Base-by-base conservation (phyloP, 2,329 filamentous ascomycete genomes). In the Cercospora sp. region DNA sequence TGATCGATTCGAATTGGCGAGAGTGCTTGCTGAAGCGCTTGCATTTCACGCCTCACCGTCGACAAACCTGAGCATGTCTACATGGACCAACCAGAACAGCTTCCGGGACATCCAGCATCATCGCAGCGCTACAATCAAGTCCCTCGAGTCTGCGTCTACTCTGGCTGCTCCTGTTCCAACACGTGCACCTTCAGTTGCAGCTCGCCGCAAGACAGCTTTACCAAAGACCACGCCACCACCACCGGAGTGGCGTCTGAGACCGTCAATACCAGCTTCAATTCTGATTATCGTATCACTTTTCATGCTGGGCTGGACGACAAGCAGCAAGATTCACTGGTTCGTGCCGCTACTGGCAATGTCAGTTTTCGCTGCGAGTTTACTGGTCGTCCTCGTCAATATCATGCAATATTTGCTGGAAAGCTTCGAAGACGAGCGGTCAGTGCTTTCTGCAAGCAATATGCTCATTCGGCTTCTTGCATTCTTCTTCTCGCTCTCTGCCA, bases 401-500 rank as follows among this genome's bases (percentile, higher is more conserved):
- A 59, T 70, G 28, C 60, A 68, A 8, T 88, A 87, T 70, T 80
- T 83, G 0, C 76, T 83, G 3, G 87, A 89, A 71, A 82, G 82
- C 0, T 89, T 87, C 69, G 78, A 79, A 5, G 82, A 84, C 6
- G 82, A 86, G 0, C 86, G 86, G 0, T 87, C 84, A 69, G 85
- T 86, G 0, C 77, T 85, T 42, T 86, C 84, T 8, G 87, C 87
- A 1, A 88, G 87, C 67, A 82, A 83, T 2, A 78, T 89, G 18
- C 78, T 85, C 2, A 78, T 87, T 30, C 89, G 88, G 69, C 75
- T 78, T 0, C 80, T 89, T 8, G 85, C 85, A 0, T 85, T 83
- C 1, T 84, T 80, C 0, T 90, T 90, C 65, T 87, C 87, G 0
- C 75, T 90, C 0, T 89, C 89, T 69, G 85, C 86, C 0, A 77